A percentile compares a stretch with the other conserved stretches of the same genome.
Evolutionary conservation across 306 rosid genomes (phyloP).

Genomic region (Cucurbita ficifolia): DNA sequence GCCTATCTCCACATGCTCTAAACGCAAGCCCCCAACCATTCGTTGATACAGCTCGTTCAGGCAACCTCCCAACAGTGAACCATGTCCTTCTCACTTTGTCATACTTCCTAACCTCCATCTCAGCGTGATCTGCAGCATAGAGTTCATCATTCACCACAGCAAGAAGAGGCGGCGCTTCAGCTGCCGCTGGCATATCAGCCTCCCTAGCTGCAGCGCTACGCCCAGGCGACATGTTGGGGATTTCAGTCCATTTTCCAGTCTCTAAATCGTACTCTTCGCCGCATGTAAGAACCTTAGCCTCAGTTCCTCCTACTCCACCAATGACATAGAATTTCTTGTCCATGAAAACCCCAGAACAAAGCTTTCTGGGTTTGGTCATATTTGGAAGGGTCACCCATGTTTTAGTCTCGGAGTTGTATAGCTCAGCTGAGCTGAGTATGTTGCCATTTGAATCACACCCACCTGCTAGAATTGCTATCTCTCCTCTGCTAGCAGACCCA

Average conservation of each 20-base stretch:
- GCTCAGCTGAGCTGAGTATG: conserved; percentile 59
- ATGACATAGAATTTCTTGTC: conserved; percentile 63
- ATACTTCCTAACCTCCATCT: conserved; percentile 72
- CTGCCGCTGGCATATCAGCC: conserved; percentile 42
- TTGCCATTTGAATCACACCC: conserved; percentile 75
- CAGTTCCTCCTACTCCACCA: conserved; percentile 78
- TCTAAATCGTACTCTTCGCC: conserved; percentile 73
- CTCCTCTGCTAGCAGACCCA: conserved; percentile 82
- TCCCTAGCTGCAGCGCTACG: conserved; percentile 31
- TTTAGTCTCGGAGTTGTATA: conserved; percentile 69
- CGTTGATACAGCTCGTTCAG: conserved; percentile 62
- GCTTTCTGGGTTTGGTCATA: conserved; percentile 72
- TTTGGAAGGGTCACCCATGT: conserved; percentile 55
- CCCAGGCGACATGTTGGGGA: conserved; percentile 87
- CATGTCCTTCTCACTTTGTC: conserved; percentile 41
- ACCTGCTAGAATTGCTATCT: conserved; percentile 87
- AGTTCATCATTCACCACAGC: conserved; percentile 72
- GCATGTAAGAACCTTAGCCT: conserved; percentile 45
- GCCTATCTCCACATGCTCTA: conserved; percentile 77
- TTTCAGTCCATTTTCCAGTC: conserved; percentile 57
- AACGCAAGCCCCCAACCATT: conserved; percentile 98
- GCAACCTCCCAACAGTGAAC: conserved; percentile 61
- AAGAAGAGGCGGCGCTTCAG: conserved; percentile 83
- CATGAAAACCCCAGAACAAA: conserved; percentile 92
- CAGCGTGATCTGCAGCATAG: conserved; percentile 78